Evolutionary conservation across 306 rosid species (phyloP).

Genomic region (Gastrolobium bilobum): DNA sequence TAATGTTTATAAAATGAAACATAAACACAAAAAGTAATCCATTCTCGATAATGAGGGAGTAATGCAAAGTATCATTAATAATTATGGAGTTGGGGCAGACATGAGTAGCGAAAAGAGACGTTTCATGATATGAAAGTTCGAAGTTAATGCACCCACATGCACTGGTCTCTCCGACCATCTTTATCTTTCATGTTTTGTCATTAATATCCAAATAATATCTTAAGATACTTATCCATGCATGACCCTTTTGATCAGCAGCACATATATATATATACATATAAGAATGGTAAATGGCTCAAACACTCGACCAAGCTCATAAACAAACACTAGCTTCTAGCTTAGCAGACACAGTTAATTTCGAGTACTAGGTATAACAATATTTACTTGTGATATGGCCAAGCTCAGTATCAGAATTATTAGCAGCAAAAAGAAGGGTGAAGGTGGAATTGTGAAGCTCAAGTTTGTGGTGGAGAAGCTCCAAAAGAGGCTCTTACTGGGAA

Average conservation of each 20-base stretch:
- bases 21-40: no score
- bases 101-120: constrained; percentile 59
- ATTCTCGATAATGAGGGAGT: no score
- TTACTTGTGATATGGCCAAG: constrained; percentile 61
- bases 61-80: not conserved
- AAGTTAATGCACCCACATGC: constrained; percentile 67
- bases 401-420: constrained; percentile 28
- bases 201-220: no score
- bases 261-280: constrained; percentile 6
- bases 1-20: no score
- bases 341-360: no score
- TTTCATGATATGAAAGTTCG: constrained; percentile 54
- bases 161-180: constrained; percentile 58
- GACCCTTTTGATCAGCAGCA: not conserved
- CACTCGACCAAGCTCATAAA: constrained; percentile 12
- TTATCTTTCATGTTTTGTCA: constrained; percentile 39
- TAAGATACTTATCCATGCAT: not conserved
- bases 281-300: not conserved
- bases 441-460: constrained; percentile 65
- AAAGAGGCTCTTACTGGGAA: constrained; percentile 57
- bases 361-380: not conserved
- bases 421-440: constrained; percentile 54
- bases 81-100: constrained; percentile 48
- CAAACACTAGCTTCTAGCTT: not conserved
- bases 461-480: constrained; percentile 71